Evolutionary conservation across 208 protist genomes (phyloP), one percentile per base, ranked within the genome.

Genomic region (Crithidia mellificae): DNA sequence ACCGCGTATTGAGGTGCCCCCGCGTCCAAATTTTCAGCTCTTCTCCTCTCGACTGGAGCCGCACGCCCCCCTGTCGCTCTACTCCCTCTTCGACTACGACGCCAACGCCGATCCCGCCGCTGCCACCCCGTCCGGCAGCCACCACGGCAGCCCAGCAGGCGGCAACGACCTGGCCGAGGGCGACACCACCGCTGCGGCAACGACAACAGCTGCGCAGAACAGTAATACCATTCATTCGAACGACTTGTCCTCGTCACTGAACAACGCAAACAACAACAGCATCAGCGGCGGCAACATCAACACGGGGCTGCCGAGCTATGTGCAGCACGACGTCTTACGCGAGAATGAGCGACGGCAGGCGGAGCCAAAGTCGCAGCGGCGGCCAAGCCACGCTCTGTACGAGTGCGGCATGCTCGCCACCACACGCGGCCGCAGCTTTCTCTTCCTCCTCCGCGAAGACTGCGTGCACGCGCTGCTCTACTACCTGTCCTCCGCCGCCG

Each of bases 11-110:
- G 62, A 57, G 36, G 62, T 75, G 29, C 74, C 74, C 5, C 74
- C 54, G n/a, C 71, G 68, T 36, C 69, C 77, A 0, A 74, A 66
- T 20, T 81, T 81, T n/a, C 57, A 68, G 9, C 62, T 71, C n/a
- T 81, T 81, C 38, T 81, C 77, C 27, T 71, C 65, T 2, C 77
- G 70, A 0, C 66, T 81, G 24, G 77, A 81, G 67, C 77, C 77
- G 12, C 72, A 70, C 57, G 77, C 77, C 30, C 71, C 77, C 24
- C 34, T 74, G 24, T 72, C 70, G 7, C 63, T 81, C 34, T 63
- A 63, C 62, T 64, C 66, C 12, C 49, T 81, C 27, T 81, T 78
- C 53, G 65, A 77, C 12, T 63, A 70, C 41, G 77, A 75, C 55
- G 27, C 15, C 7, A 56, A 17, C 30, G 29, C 69, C 5, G 61